A percentile compares a stretch with the other conserved stretches of the same genome.
Evolutionary conservation across 2,329 filamentous ascomycete genomes (phyloP).

Genomic region (Ophiocordyceps robertsii): DNA sequence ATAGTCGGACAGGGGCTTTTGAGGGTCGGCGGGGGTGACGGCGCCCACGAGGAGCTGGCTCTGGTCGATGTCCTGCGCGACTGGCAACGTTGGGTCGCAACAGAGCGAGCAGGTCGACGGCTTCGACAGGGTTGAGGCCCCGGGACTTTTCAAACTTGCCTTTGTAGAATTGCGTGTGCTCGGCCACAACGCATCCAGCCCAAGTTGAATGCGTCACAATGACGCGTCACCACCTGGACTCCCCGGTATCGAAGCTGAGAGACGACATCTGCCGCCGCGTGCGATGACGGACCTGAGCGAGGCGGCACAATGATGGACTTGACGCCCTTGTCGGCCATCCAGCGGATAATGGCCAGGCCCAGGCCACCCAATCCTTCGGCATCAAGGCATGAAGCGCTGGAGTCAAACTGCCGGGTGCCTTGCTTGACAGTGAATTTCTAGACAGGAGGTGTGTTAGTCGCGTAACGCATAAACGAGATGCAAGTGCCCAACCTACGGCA

Average conservation of each 20-base stretch:
- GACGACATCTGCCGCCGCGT: neutral
- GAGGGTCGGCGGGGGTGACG: slow-evolving; percentile 3
- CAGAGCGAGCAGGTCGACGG: too few species aligned
- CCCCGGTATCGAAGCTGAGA: neutral
- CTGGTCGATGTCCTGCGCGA: too few species aligned
- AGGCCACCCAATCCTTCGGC: neutral
- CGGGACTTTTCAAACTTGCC: too few species aligned
- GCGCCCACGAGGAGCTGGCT: too few species aligned
- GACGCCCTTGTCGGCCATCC: neutral
- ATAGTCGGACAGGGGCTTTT: slow-evolving; percentile 5
- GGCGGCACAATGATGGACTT: neutral
- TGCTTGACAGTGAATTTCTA: too few species aligned
- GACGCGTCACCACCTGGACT: neutral
- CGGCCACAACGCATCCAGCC: too few species aligned
- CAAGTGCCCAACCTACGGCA: too few species aligned
- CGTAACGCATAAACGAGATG: too few species aligned
- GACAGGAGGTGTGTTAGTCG: too few species aligned
- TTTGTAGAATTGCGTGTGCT: too few species aligned
- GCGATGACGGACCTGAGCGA: neutral
- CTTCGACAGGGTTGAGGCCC: too few species aligned
- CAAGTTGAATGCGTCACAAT: neutral
- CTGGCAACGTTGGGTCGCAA: too few species aligned
- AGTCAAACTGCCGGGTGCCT: neutral
- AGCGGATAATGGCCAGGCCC: neutral
- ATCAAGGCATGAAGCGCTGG: neutral